Base-by-base conservation (phyloP, 2,329 filamentous ascomycete species). In the Corynespora cassiicola region DNA sequence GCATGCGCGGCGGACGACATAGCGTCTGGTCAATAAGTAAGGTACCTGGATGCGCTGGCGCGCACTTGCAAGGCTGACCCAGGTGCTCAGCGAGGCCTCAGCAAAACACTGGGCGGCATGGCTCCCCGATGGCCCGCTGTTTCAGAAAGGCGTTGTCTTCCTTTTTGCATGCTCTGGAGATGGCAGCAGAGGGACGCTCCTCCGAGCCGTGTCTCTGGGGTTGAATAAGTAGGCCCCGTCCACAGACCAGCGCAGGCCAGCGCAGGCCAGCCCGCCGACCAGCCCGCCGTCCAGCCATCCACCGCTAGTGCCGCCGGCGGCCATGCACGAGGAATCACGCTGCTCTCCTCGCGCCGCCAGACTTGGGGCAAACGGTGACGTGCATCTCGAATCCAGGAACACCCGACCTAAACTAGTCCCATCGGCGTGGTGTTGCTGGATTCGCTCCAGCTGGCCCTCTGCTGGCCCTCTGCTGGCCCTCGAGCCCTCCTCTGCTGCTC, bases 281-380 rank as follows among this genome's bases (percentile, higher is more conserved):
- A n/a, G n/a, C n/a, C n/a, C n/a, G n/a, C n/a, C n/a, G n/a, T n/a
- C 35, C 31, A 27, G 22, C 37, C 37, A 15, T 39, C 25, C 15
- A 23, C 32, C 28, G 38, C 45, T 45, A 51, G 23, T 39, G 35
- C 37, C 35, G 31, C 14, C 47, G 25, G 34, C 18, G 10, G 23
- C 28, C 27, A 36, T 47, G 46, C 49, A 47, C 46, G 36, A 45
- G 35, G 40, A 39, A 42, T 47, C 43, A 45, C 49, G 42, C 15
- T 14, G 36, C 36, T 25, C 18, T 26, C 27, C 31, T 39, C 22
- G 7, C 25, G 12, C 39, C 31, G 45, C 38, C 45, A 45, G 26
- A 48, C 40, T 31, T 35, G 30, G 38, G 31, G 29, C 31, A 16
- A 22, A 29, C 19, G 10, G 30, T 52, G 49, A 52, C 46, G 46